Evolutionary conservation across 768 basidiomycete species (phyloP).

Genomic region (Lepiota brunneoincarnata): DNA sequence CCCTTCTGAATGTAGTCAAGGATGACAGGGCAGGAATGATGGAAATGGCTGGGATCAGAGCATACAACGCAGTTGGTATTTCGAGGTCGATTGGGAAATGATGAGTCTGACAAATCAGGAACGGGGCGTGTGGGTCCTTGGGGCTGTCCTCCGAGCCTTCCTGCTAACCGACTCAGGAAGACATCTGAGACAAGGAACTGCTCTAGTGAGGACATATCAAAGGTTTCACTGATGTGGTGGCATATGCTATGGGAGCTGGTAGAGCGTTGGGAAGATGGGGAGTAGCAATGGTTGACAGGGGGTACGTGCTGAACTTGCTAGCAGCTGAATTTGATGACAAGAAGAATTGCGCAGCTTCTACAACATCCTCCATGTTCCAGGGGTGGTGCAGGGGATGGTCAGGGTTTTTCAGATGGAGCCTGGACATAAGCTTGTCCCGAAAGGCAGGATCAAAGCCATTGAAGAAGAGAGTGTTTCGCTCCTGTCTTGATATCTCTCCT

Average conservation of each 20-base stretch:
- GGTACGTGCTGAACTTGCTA: neutral
- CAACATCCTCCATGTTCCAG: conserved; percentile 8
- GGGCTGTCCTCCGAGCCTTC: neutral
- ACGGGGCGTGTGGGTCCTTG: neutral
- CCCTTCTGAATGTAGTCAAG: neutral
- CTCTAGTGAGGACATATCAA: neutral
- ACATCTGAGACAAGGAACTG: neutral
- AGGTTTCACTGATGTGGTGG: neutral
- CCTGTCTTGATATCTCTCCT: neutral
- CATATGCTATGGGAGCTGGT: neutral
- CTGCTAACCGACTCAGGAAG: neutral
- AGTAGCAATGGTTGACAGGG: neutral
- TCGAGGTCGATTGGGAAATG: neutral
- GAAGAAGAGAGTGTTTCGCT: conserved; percentile 7
- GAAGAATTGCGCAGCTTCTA: neutral
- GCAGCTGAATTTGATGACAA: neutral
- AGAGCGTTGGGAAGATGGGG: neutral
- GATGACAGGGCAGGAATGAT: neutral
- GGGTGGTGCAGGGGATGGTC: no score
- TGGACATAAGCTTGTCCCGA: neutral
- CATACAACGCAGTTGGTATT: neutral
- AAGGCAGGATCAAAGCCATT: conserved; percentile 11
- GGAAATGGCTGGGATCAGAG: neutral
- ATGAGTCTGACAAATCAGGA: neutral
- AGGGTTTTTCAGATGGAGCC: neutral